Evolutionary conservation across 768 basidiomycete genomes (phyloP).

Genomic region (Cubamyces lactineus): DNA sequence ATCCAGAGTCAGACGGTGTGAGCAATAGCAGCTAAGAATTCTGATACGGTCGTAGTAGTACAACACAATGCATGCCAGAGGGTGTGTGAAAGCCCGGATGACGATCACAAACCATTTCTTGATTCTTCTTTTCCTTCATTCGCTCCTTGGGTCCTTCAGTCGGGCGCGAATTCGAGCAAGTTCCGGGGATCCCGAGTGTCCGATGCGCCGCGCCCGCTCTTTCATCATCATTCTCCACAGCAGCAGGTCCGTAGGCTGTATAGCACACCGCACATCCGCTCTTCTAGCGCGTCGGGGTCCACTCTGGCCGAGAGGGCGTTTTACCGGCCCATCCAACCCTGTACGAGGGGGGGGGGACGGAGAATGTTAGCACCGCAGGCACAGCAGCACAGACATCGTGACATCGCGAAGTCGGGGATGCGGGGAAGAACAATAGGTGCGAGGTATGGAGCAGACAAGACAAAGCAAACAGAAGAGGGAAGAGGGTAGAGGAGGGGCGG

Average conservation of each 20-base stretch:
- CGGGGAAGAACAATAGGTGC: neutral
- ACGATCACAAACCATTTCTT: too few relatives aligned
- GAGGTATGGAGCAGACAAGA: neutral
- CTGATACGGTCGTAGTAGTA: too few relatives aligned
- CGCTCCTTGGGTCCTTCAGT: neutral
- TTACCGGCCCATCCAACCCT: slow-evolving; percentile 32
- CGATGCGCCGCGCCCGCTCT: too few relatives aligned
- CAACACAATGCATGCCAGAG: too few relatives aligned
- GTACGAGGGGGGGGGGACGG: neutral
- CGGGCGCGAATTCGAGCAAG: neutral
- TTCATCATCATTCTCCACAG: too few relatives aligned
- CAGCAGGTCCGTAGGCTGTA: too few relatives aligned
- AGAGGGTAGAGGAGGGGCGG: neutral
- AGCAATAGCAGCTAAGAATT: too few relatives aligned
- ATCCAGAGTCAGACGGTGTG: too few relatives aligned
- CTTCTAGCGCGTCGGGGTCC: neutral
- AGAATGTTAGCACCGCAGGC: slow-evolving; percentile 2
- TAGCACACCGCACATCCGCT: too few relatives aligned
- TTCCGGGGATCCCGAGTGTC: neutral
- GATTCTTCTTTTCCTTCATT: neutral
- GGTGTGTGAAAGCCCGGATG: too few relatives aligned
- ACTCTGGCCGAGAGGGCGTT: neutral
- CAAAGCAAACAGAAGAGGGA: neutral
- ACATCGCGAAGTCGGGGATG: neutral
- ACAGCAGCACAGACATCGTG: neutral